phyloP scores from a whole-genome alignment of 2,329 filamentous ascomycete species.

The Claviceps maximensis region DNA sequence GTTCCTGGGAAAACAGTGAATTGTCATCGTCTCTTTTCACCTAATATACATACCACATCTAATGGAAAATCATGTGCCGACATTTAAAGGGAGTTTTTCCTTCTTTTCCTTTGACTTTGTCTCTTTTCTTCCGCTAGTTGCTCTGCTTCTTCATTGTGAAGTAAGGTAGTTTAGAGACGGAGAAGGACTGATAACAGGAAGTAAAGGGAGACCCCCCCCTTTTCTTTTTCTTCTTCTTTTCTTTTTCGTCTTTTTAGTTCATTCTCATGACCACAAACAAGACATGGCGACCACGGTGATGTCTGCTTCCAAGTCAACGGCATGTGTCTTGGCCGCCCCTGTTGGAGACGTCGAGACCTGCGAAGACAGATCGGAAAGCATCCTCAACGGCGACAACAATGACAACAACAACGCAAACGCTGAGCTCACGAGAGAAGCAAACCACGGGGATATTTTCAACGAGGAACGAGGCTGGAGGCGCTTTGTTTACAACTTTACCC shows the following conservation, averaged over 20 bases:
- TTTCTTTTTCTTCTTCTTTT: neutral
- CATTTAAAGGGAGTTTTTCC: too few species aligned
- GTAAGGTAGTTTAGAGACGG: too few species aligned
- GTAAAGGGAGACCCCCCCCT: too few species aligned
- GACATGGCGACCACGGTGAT: neutral
- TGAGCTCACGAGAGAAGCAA: conserved; percentile 3
- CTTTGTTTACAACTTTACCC: conserved; percentile 39
- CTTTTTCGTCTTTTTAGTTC: neutral
- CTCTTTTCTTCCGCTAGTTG: too few species aligned
- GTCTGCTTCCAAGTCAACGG: neutral
- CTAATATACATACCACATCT: too few species aligned
- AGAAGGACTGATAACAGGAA: too few species aligned
- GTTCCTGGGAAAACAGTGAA: too few species aligned
- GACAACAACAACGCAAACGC: neutral
- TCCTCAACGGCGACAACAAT: neutral
- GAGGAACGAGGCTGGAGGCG: conserved; percentile 28
- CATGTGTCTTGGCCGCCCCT: neutral
- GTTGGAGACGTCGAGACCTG: neutral
- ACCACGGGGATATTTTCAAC: conserved; percentile 14
- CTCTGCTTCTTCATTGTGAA: too few species aligned
- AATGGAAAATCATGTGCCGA: too few species aligned
- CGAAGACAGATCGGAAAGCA: neutral
- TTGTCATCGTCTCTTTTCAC: too few species aligned
- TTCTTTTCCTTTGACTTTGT: too few species aligned
- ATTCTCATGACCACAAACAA: too few species aligned